These are phyloP conservation scores for Dactylellina parvicollis DNA, from an alignment of 2,329 filamentous ascomycete species.

Conservation along the genomic window DNA sequence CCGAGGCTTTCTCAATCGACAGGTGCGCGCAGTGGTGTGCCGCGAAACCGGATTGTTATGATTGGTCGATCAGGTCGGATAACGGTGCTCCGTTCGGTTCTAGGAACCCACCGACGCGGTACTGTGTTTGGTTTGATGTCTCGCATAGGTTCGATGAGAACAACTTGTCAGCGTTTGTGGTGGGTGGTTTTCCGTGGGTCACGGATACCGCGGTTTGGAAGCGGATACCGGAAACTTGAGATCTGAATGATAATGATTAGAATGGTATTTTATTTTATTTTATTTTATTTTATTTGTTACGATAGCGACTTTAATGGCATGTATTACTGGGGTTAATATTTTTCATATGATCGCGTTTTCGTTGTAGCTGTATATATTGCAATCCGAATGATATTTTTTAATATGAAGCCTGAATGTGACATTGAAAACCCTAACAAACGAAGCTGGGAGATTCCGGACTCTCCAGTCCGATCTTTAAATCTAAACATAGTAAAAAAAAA, in stretches of 20 bases:
- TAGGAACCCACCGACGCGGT: slow-evolving; percentile 24
- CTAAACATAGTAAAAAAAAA: too few relatives aligned
- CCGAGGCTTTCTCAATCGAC: slow-evolving; percentile 19
- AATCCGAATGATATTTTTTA: too few relatives aligned
- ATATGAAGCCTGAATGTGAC: too few relatives aligned
- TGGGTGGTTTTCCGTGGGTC: slow-evolving; percentile 21
- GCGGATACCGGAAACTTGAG: not conserved
- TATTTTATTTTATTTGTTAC: too few relatives aligned
- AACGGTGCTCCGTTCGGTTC: slow-evolving; percentile 20
- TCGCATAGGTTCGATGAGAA: slow-evolving; percentile 6
- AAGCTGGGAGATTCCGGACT: too few relatives aligned
- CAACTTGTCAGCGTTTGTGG: slow-evolving; percentile 1
- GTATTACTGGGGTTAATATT: too few relatives aligned
- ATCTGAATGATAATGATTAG: not conserved
- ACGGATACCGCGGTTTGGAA: slow-evolving; percentile 32
- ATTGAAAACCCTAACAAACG: too few relatives aligned
- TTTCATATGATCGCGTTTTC: too few relatives aligned
- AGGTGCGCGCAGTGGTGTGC: slow-evolving; percentile 28
- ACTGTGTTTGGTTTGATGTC: slow-evolving; percentile 25
- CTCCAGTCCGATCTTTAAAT: too few relatives aligned
- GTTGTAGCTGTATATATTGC: too few relatives aligned
- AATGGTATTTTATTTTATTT: too few relatives aligned
- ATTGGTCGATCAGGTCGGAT: slow-evolving; percentile 28
- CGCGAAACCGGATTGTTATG: slow-evolving; percentile 19
- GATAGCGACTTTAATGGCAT: too few relatives aligned